phyloP scores from a whole-genome alignment of 331 rosid species.

The Phaseolus coccineus region DNA sequence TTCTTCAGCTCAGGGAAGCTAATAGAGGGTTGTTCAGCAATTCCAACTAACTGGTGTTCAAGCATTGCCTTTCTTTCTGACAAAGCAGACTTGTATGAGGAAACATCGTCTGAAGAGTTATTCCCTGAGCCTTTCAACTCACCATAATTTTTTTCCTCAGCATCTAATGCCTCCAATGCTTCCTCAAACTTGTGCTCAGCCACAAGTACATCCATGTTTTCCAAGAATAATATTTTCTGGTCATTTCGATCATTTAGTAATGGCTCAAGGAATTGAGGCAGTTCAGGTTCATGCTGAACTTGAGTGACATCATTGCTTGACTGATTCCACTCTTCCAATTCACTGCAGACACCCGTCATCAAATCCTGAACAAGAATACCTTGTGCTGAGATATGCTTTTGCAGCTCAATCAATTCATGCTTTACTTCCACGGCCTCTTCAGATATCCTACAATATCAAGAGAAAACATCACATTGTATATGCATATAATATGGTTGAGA shows the following conservation, averaged over 20 bases:
- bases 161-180: conserved; percentile 87
- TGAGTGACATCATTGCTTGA: conserved; percentile 52
- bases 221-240: conserved; percentile 60
- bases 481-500: conserved; percentile 4
- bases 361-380: conserved; percentile 94
- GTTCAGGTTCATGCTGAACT: conserved; percentile 56
- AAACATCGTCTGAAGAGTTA: conserved; percentile 56
- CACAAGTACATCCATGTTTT: conserved; percentile 78
- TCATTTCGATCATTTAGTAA: conserved; percentile 56
- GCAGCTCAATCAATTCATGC: conserved; percentile 89
- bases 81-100: conserved; percentile 67
- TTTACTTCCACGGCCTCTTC: conserved; percentile 97
- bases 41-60: conserved; percentile 71
- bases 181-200: conserved; percentile 90
- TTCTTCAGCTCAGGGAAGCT: conserved; percentile 68
- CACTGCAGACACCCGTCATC: conserved; percentile 91
- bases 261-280: conserved; percentile 64
- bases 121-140: conserved; percentile 73
- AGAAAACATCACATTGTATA: conserved; percentile 23
- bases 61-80: conserved; percentile 71
- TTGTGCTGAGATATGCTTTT: conserved; percentile 85
- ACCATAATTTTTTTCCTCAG: conserved; percentile 75
- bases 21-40: conserved; percentile 73
- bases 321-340: conserved; percentile 81
- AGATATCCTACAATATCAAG: conserved; percentile 71